These are phyloP conservation scores for Pilasporangium apinafurcum DNA, from an alignment of 352 stramenopile genomes.

Conservation along the genomic window DNA sequence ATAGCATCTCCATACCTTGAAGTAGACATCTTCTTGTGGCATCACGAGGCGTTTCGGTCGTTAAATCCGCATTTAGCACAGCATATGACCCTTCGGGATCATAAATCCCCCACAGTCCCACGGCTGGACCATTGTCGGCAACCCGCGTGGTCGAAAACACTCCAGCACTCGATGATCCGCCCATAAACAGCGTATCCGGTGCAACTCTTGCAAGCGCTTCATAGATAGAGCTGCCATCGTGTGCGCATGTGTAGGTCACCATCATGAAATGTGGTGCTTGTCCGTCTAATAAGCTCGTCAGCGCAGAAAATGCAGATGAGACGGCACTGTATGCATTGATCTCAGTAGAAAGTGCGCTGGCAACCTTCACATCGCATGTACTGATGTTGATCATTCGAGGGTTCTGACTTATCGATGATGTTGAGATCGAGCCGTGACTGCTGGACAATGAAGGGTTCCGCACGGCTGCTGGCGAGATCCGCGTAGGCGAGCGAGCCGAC, in stretches of 20 bases:
- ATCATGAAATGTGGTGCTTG: constrained; percentile 74
- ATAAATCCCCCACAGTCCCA: constrained; percentile 79
- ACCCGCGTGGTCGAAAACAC: constrained; percentile 43
- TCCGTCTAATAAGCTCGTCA: constrained; percentile 49
- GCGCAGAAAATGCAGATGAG: constrained; percentile 46
- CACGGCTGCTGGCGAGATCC: neutral
- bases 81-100: constrained; percentile 78
- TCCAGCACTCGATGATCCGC: constrained; percentile 60
- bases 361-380: constrained; percentile 61
- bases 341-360: constrained; percentile 59
- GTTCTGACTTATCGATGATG: too few species aligned
- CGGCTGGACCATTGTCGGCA: constrained; percentile 23
- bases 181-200: constrained; percentile 79
- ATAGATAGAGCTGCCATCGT: constrained; percentile 48
- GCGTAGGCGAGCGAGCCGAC: constrained; percentile 17
- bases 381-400: too few species aligned
- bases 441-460: too few species aligned
- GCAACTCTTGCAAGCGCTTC: constrained; percentile 50
- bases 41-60: constrained; percentile 49
- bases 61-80: constrained; percentile 65
- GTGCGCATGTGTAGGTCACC: constrained; percentile 65
- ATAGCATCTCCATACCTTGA: constrained; percentile 61
- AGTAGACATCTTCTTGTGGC: constrained; percentile 53
- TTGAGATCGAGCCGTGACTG: constrained; percentile 7
- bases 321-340: constrained; percentile 45